Percentiles rank a stretch among this genome's conserved stretches.
Evolutionary conservation across 805 yeast species (phyloP).

Genomic region (Saccharomycopsis guyanensis): DNA sequence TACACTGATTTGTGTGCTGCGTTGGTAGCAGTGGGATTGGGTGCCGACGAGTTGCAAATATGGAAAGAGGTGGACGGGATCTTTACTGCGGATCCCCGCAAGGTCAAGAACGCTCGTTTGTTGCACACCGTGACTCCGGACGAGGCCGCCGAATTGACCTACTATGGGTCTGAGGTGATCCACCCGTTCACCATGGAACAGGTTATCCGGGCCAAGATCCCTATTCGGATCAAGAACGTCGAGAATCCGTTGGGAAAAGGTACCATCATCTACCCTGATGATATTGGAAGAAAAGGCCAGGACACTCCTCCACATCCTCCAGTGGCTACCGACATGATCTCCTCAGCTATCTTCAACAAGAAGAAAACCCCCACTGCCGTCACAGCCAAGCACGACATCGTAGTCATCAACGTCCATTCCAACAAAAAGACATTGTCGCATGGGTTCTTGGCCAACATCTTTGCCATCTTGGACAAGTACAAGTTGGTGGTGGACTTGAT

Average conservation of each 20-base stretch:
- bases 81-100: slow-evolving; percentile 96
- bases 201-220: slow-evolving; percentile 91
- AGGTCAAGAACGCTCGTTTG: slow-evolving; percentile 82
- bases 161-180: slow-evolving; percentile 95
- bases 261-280: slow-evolving; percentile 90
- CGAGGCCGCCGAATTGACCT: slow-evolving; percentile 96
- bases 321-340: slow-evolving; percentile 44
- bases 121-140: slow-evolving; percentile 90
- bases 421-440: slow-evolving; percentile 89
- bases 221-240: slow-evolving; percentile 94
- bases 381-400: slow-evolving; percentile 87
- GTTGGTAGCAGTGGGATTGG: slow-evolving; percentile 83
- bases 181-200: slow-evolving; percentile 99
- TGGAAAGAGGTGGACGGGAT: slow-evolving; percentile 99
- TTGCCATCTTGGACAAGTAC: slow-evolving; percentile 75
- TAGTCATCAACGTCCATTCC: slow-evolving; percentile 88
- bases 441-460: slow-evolving; percentile 89
- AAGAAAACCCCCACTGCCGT: slow-evolving; percentile 86
- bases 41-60: slow-evolving; percentile 90
- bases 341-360: slow-evolving; percentile 36
- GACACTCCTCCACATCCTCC: slow-evolving; percentile 95
- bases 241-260: slow-evolving; percentile 91
- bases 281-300: slow-evolving; percentile 77
- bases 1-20: slow-evolving; percentile 98
- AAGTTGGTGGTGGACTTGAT: slow-evolving; percentile 89